Evolutionary conservation across 495 filamentous ascomycete species (phyloP).

Genomic region (Penicillium psychrofluorescens): DNA sequence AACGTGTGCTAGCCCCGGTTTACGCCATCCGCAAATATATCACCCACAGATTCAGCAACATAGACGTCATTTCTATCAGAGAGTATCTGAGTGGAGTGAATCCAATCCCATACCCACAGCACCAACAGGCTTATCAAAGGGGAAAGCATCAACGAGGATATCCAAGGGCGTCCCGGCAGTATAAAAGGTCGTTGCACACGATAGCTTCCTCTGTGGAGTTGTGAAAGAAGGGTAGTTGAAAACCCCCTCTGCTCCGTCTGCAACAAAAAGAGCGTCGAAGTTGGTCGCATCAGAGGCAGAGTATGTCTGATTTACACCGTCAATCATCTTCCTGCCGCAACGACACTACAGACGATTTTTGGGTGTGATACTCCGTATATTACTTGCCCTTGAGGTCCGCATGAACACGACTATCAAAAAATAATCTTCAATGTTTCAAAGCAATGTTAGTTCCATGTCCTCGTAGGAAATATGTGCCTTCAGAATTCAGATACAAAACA

Average conservation of each 20-base stretch:
- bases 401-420: background rate
- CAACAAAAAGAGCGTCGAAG: no score
- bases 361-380: constrained; percentile 23
- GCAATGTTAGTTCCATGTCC: no score
- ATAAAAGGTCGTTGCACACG: no score
- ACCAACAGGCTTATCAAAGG: constrained; percentile 67
- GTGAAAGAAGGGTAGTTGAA: no score
- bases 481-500: background rate
- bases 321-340: no score
- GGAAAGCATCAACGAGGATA: constrained; percentile 59
- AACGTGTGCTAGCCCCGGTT: constrained; percentile 57
- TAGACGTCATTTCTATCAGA: constrained; percentile 51
- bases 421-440: no score
- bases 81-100: constrained; percentile 35
- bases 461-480: background rate
- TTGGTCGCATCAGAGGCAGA: no score
- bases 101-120: no score
- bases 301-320: no score
- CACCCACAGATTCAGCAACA: constrained; percentile 15
- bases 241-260: no score
- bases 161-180: constrained; percentile 56
- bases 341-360: constrained; percentile 55
- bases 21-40: constrained; percentile 38
- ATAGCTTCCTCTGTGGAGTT: no score
- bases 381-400: background rate